Conservation (phyloP, 1,284 basidiomycete species). For the Puccinia horiana region DNA sequence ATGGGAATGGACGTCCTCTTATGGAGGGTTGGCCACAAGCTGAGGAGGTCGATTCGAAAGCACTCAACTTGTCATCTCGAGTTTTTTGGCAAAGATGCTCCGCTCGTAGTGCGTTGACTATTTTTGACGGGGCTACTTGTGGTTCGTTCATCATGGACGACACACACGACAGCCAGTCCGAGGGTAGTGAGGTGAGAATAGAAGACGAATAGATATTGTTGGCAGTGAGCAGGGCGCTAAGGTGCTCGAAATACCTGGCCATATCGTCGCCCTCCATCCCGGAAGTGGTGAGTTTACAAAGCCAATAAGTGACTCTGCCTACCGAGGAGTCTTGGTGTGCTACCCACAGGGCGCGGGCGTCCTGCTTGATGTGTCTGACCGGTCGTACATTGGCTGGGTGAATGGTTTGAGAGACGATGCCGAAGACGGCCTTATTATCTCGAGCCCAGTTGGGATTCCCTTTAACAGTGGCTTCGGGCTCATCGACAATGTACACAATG, state of each 20-base stretch:
- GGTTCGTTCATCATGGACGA: background rate
- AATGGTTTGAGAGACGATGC: background rate
- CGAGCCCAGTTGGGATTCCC: background rate
- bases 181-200: conserved; percentile 3
- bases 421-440: conserved; percentile 8
- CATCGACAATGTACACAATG: background rate
- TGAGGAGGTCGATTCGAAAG: too few relatives aligned
- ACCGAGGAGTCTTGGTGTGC: background rate
- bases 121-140: background rate
- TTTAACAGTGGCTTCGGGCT: background rate
- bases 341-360: background rate
- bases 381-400: background rate
- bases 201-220: background rate
- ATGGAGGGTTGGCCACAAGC: background rate
- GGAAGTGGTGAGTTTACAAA: background rate
- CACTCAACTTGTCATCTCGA: background rate
- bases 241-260: background rate
- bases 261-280: background rate
- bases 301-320: background rate
- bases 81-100: background rate
- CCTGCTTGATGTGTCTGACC: background rate
- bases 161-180: conserved; percentile 1
- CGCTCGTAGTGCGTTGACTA: background rate
- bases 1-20: background rate
- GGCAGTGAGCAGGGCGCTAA: background rate